Evolutionary conservation across 208 protist genomes (phyloP).

Genomic region (Naegleria gruberi): DNA sequence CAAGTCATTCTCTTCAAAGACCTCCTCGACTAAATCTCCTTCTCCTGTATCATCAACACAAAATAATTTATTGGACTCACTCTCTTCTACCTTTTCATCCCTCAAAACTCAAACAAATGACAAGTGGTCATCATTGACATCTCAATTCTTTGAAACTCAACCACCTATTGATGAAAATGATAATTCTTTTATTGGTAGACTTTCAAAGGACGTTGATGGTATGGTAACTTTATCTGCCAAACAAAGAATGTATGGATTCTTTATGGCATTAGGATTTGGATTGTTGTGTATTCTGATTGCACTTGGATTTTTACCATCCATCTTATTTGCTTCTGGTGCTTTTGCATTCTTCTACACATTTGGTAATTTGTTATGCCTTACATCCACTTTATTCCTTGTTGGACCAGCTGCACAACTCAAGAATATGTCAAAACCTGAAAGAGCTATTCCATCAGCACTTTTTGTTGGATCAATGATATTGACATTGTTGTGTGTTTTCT

Average conservation of each 20-base stretch:
- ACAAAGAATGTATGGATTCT: slow-evolving; percentile 68
- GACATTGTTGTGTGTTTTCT: slow-evolving; percentile 60
- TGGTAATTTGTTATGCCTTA: slow-evolving; percentile 68
- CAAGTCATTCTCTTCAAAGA: not conserved
- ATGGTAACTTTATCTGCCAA: slow-evolving; percentile 62
- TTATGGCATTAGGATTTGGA: slow-evolving; percentile 66
- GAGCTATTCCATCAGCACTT: slow-evolving; percentile 53
- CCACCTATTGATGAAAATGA: not conserved
- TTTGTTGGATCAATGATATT: slow-evolving; percentile 57
- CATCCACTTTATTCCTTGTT: slow-evolving; percentile 72
- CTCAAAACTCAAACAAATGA: not conserved
- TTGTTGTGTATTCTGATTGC: slow-evolving; percentile 62
- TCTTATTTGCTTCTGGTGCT: slow-evolving; percentile 61
- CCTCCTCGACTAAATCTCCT: not conserved
- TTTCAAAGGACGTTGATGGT: slow-evolving; percentile 38
- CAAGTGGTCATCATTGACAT: not conserved
- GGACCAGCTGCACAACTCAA: slow-evolving; percentile 57
- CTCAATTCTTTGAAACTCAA: not conserved
- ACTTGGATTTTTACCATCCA: slow-evolving; percentile 46
- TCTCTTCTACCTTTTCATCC: not conserved
- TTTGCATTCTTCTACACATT: slow-evolving; percentile 79
- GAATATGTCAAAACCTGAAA: slow-evolving; percentile 59
- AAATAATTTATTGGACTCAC: not conserved
- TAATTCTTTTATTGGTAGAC: not conserved
- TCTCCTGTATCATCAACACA: not conserved